Evolutionary conservation across 1,284 basidiomycete genomes (phyloP), one percentile per base, ranked within the genome.

Genomic region (Neolentinus lepideus): DNA sequence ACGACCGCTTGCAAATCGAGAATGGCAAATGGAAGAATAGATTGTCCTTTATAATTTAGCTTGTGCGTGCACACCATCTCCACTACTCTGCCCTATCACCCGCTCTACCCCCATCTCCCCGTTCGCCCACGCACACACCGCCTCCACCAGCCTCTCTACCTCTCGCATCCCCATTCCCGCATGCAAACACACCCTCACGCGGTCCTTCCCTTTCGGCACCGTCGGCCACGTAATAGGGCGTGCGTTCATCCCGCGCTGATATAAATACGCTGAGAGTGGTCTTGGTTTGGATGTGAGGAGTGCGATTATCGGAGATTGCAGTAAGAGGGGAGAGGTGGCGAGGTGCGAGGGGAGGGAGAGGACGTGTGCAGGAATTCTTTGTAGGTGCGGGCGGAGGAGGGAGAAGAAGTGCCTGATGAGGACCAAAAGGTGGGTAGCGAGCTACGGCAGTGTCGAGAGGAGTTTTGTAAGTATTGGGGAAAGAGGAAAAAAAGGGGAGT

Each of bases 121-220:
- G 53, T 57, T 53, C 31, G 70, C 71, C 69, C 68, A 71, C 51
- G 64, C 64, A 19, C 67, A 52, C 53, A 65, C 63, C 31, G 56
- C 65, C 9, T 21, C 19, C n/a, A 31, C 29, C 29, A 31, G 29
- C 29, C 29, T 31, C 47, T 83, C 78, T 0, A 94, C 75, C 38
- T 95, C 84, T 52, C 75, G 75, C 25, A 61, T 64, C 26, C 84
- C 83, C 60, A 94, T 92, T 1, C 77, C 79, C 0, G 91, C 82
- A 67, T 94, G 92, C 36, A 95, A 66, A 69, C 93, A 96, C 21
- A 95, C 80, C 0, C 93, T 73, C 3, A 95, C 84, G n/a, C 92
- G 80, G 54, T 93, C 88, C 55, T 80, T 78, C 10, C 90, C 92
- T 58, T 84, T 85, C 0, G 92, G 90, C 0, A 95, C 92, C 0